Percentiles rank a stretch among this genome's conserved stretches.
These are phyloP conservation scores for Phanerochaete carnosa DNA, from an alignment of 768 basidiomycete genomes.

Conservation along the genomic window DNA sequence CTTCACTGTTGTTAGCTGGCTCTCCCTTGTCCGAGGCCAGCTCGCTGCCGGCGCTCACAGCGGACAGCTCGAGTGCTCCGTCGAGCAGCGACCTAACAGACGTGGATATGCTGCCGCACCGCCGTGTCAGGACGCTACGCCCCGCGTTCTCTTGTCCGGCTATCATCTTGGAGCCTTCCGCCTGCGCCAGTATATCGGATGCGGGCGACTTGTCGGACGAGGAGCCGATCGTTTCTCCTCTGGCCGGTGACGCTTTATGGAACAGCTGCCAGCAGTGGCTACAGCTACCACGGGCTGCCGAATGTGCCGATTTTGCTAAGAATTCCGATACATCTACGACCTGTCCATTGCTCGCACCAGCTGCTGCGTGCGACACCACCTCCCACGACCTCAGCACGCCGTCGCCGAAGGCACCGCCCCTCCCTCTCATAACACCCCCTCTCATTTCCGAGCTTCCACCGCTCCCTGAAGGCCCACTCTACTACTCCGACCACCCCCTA, in stretches of 20 bases:
- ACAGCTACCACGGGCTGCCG: too few species aligned
- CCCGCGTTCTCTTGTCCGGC: background rate
- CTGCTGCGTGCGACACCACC: too few species aligned
- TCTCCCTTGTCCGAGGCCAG: background rate
- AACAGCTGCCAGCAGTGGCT: background rate
- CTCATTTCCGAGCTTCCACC: background rate
- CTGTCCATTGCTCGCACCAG: background rate
- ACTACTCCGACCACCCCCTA: background rate
- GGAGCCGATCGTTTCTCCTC: background rate
- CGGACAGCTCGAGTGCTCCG: background rate
- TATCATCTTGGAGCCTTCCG: background rate
- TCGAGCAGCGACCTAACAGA: too few species aligned
- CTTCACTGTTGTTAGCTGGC: background rate
- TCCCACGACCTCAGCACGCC: too few species aligned
- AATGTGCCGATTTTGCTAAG: too few species aligned
- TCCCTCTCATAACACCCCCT: background rate
- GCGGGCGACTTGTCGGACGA: background rate
- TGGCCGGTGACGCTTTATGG: background rate
- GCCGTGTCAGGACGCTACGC: background rate
- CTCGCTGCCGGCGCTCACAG: background rate
- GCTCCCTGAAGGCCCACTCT: background rate
- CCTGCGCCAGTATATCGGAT: background rate
- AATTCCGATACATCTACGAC: background rate
- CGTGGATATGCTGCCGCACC: background rate
- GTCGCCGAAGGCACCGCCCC: background rate